These are phyloP conservation scores for Trichoderma semiorbis DNA, from an alignment of 2,329 filamentous ascomycete genomes.

Conservation along the genomic window DNA sequence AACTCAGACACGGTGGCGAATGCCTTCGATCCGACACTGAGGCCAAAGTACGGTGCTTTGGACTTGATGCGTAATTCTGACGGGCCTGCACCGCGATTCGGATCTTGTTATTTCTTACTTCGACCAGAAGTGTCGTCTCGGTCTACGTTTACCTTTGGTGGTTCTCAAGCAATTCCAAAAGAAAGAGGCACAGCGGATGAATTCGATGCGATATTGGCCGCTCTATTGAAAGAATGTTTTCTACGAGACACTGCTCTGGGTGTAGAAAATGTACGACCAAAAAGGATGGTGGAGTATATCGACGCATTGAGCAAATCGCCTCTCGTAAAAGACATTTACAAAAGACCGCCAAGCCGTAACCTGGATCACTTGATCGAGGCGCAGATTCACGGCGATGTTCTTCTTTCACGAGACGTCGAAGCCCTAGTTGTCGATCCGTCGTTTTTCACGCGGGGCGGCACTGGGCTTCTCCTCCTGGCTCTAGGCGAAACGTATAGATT, in stretches of 20 bases:
- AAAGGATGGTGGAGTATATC: slow-evolving; percentile 12
- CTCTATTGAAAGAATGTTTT: slow-evolving; percentile 23
- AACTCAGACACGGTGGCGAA: neutral
- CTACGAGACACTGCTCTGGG: slow-evolving; percentile 21
- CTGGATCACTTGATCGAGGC: slow-evolving; percentile 24
- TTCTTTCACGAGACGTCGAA: slow-evolving; percentile 22
- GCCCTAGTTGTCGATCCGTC: slow-evolving; percentile 22
- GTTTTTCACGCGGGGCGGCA: slow-evolving; percentile 16
- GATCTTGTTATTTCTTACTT: slow-evolving; percentile 23
- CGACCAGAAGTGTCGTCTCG: slow-evolving; percentile 17
- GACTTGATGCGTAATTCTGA: slow-evolving; percentile 21
- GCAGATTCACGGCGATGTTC: slow-evolving; percentile 23
- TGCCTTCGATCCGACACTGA: neutral
- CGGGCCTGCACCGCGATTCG: slow-evolving; percentile 22
- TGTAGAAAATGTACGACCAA: slow-evolving; percentile 16
- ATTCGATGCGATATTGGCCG: slow-evolving; percentile 21
- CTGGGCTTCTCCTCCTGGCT: slow-evolving; percentile 9
- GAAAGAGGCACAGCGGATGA: slow-evolving; percentile 20
- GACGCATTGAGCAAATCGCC: neutral
- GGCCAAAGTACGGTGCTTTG: slow-evolving; percentile 24
- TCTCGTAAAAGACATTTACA: neutral
- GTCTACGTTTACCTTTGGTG: slow-evolving; percentile 23
- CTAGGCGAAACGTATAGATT: slow-evolving; percentile 21
- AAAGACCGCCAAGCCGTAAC: slow-evolving; percentile 17
- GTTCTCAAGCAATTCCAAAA: slow-evolving; percentile 20